Evolutionary conservation across 2,329 filamentous ascomycete species (phyloP).

Genomic region (Epichloe brachyelytri): DNA sequence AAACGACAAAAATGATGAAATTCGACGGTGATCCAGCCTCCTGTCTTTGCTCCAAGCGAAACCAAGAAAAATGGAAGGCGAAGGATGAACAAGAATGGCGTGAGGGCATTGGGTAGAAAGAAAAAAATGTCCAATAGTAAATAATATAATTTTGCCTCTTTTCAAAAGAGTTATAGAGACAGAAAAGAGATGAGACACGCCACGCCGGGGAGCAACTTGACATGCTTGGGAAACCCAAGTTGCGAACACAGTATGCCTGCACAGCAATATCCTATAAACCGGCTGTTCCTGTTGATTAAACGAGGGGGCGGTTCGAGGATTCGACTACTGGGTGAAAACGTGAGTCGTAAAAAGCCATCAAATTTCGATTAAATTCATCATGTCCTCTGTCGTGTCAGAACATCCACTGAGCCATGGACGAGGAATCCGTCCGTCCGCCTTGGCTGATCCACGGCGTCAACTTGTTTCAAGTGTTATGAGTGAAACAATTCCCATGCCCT

Average conservation of each 20-base stretch:
- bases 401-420: neutral
- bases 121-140: neutral
- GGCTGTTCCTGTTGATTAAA: no score
- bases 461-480: constrained; percentile 41
- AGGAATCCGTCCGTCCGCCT: neutral
- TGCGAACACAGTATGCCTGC: no score
- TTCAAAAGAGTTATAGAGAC: neutral
- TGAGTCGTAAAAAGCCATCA: neutral
- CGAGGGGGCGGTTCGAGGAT: no score
- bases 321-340: neutral
- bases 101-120: neutral
- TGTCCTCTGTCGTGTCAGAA: neutral
- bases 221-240: no score
- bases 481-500: constrained; percentile 96
- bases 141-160: neutral
- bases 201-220: no score
- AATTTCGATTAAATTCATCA: neutral
- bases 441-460: no score
- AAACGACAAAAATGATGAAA: neutral
- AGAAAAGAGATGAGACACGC: no score
- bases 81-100: neutral
- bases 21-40: constrained; percentile 2
- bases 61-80: neutral
- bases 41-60: neutral
- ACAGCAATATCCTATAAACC: no score